phyloP scores from a whole-genome alignment of 1,139 yeast genomes.

The Geotrichum macrosporum region DNA sequence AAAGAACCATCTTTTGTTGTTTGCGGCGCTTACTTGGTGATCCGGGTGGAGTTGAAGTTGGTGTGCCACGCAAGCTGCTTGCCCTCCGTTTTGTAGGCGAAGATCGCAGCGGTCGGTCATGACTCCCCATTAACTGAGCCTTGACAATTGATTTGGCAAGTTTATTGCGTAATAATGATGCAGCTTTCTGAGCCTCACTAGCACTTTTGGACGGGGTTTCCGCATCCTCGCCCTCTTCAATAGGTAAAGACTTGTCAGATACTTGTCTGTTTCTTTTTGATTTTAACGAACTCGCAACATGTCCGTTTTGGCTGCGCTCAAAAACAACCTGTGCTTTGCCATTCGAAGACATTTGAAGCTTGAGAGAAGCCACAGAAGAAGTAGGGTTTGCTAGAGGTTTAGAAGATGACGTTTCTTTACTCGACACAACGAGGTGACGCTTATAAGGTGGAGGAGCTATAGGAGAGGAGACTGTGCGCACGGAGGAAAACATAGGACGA shows the following conservation, averaged over 20 bases:
- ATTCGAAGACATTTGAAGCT: slow-evolving; percentile 38
- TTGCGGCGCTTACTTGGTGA: slow-evolving; percentile 12
- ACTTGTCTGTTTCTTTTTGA: not conserved
- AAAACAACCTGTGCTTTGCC: slow-evolving; percentile 36
- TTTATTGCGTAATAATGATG: slow-evolving; percentile 5
- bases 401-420: not conserved
- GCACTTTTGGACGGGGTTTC: not conserved
- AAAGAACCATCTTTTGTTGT: not conserved
- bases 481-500: slow-evolving; percentile 7
- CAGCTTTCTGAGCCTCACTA: slow-evolving; percentile 3
- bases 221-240: not conserved
- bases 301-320: slow-evolving; percentile 5
- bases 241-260: not conserved
- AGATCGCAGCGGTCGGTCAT: not conserved
- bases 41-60: slow-evolving; percentile 1
- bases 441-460: not conserved
- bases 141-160: slow-evolving; percentile 9
- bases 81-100: slow-evolving; percentile 6
- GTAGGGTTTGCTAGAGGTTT: not conserved
- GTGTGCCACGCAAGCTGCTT: not conserved
- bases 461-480: slow-evolving; percentile 2
- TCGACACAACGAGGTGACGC: slow-evolving; percentile 4
- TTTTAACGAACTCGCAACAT: not conserved
- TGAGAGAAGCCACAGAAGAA: slow-evolving; percentile 22
- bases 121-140: slow-evolving; percentile 3